Conservation (phyloP, 768 basidiomycete species). For the Termitomyces heimii region DNA sequence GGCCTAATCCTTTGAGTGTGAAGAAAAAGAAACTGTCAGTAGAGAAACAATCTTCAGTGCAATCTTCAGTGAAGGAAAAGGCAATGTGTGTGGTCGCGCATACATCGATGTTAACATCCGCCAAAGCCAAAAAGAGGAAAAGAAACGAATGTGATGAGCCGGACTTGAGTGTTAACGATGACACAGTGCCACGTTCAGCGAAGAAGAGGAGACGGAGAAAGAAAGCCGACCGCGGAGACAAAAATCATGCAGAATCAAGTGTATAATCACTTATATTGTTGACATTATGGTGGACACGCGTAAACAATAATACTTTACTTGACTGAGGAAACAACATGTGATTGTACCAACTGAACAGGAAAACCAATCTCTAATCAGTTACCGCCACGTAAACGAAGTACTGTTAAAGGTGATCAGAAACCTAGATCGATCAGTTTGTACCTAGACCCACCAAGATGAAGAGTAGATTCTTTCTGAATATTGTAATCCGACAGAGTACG, state of each 20-base stretch:
- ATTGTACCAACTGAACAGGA: not conserved
- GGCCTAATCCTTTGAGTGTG: conserved; percentile 87
- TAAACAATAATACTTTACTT: no score
- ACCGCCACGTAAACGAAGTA: conserved; percentile 81
- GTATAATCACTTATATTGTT: no score
- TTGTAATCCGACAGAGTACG: conserved; percentile 84
- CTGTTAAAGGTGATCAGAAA: conserved; percentile 19
- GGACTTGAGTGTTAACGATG: not conserved
- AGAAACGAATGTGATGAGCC: conserved; percentile 4
- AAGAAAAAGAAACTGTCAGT: conserved; percentile 70
- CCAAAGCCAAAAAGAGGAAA: conserved; percentile 24
- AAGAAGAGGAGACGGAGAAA: conserved; percentile 23
- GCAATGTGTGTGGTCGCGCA: conserved; percentile 29
- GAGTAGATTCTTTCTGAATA: conserved; percentile 77
- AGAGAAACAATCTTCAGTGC: conserved; percentile 7
- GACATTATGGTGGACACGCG: not conserved
- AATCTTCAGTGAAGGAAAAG: conserved; percentile 2
- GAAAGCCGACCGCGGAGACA: not conserved
- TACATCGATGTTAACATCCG: conserved; percentile 24
- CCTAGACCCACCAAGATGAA: conserved; percentile 39
- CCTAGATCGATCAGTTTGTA: not conserved
- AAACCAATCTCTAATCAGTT: conserved; percentile 23
- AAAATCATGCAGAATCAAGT: not conserved
- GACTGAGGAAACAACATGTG: no score
- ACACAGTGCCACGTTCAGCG: not conserved